Evolutionary conservation across 106 monocot species (phyloP).

Genomic region (Allium cepa): DNA sequence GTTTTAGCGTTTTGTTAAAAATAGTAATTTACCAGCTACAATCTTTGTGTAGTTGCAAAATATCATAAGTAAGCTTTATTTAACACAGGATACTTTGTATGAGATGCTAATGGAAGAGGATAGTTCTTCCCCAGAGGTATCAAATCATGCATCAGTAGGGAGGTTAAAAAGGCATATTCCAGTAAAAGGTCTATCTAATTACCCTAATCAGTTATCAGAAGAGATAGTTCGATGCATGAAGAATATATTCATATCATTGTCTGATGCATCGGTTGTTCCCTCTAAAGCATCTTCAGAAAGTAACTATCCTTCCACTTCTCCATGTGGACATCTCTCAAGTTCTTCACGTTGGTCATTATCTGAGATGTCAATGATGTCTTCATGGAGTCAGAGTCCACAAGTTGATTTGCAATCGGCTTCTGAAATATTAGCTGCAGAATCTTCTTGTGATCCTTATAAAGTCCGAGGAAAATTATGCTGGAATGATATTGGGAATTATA

Average conservation of each 20-base stretch:
- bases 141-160: constrained; percentile 10
- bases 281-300: constrained; percentile 24
- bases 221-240: constrained; percentile 89
- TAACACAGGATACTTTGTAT: constrained; percentile 27
- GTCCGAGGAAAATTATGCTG: constrained; percentile 66
- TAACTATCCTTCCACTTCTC: constrained; percentile 27
- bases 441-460: constrained; percentile 69
- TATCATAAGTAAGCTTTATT: not conserved
- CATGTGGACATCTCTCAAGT: constrained; percentile 44
- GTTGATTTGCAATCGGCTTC: constrained; percentile 34
- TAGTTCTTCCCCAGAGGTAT: constrained; percentile 1
- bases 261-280: constrained; percentile 34
- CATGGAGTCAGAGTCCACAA: constrained; percentile 54
- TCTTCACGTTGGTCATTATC: constrained; percentile 43
- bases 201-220: constrained; percentile 67
- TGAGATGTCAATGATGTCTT: constrained; percentile 40
- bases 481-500: constrained; percentile 74
- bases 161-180: constrained; percentile 38
- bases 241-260: constrained; percentile 71
- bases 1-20: too few species aligned
- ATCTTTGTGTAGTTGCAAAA: too few species aligned
- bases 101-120: constrained; percentile 13
- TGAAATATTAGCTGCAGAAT: constrained; percentile 36
- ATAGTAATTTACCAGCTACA: too few species aligned
- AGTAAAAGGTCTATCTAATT: constrained; percentile 32